phyloP scores from a whole-genome alignment of 1,284 basidiomycete genomes.

The Moesziomyces parantarcticus region DNA sequence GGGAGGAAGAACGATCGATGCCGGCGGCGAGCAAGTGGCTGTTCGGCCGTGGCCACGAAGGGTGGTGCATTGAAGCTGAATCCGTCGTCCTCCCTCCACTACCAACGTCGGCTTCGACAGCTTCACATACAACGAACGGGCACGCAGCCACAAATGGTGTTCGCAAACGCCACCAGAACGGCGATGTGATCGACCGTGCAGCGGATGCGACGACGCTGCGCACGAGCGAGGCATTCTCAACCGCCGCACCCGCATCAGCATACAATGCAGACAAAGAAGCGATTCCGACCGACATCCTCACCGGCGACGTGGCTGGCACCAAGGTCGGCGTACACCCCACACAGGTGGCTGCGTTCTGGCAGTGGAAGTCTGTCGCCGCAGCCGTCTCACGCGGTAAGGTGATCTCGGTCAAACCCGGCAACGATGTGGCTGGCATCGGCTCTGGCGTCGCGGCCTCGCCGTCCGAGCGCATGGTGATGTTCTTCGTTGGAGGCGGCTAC shows the following conservation, averaged over 20 bases:
- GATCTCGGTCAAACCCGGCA: constrained; percentile 32
- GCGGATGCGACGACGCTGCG: constrained; percentile 9
- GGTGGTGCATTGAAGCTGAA: constrained; percentile 40
- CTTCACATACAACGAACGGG: not conserved
- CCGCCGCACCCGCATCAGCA: constrained; percentile 8
- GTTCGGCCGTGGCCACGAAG: constrained; percentile 29
- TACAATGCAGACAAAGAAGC: constrained; percentile 7
- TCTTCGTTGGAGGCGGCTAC: constrained; percentile 40
- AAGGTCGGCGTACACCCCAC: constrained; percentile 6
- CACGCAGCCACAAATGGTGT: not conserved
- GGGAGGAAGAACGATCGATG: constrained; percentile 23
- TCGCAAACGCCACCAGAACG: not conserved
- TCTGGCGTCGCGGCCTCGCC: constrained; percentile 14
- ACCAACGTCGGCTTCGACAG: not conserved
- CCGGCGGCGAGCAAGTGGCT: constrained; percentile 21
- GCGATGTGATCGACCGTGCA: constrained; percentile 1
- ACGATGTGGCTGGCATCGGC: constrained; percentile 24
- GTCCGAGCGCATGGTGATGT: constrained; percentile 29
- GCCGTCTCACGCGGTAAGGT: constrained; percentile 13
- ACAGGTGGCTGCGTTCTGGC: constrained; percentile 25
- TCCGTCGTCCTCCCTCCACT: constrained; percentile 24
- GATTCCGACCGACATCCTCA: constrained; percentile 15
- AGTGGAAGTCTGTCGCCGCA: constrained; percentile 30
- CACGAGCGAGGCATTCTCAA: not conserved
- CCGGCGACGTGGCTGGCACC: constrained; percentile 9